phyloP scores from a whole-genome alignment of 2,329 filamentous ascomycete genomes.

The Fusarium citri region DNA sequence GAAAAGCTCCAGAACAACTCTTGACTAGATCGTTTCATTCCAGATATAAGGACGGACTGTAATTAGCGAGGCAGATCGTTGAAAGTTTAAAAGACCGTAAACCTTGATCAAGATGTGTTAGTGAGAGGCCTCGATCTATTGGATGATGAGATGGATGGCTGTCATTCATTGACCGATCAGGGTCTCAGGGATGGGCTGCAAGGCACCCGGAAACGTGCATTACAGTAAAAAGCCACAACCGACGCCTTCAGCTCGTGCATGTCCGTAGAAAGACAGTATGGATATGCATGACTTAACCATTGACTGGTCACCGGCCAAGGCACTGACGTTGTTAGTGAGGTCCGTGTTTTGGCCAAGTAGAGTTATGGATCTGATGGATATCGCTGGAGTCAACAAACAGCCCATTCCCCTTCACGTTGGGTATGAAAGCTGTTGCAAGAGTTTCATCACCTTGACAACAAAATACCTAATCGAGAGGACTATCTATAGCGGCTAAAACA shows the following conservation, averaged over 20 bases:
- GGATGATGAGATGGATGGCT: conserved; percentile 7
- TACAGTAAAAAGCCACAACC: conserved; percentile 33
- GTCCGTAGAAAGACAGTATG: not conserved
- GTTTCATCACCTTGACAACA: conserved; percentile 34
- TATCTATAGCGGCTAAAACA: conserved; percentile 15
- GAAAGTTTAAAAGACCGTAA: conserved; percentile 22
- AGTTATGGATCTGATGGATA: conserved; percentile 11
- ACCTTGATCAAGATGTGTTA: conserved; percentile 1
- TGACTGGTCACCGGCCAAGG: not conserved
- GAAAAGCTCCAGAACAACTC: conserved; percentile 3
- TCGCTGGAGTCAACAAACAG: not conserved
- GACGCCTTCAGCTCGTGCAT: conserved; percentile 23
- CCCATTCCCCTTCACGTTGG: conserved; percentile 2
- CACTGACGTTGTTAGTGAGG: not conserved
- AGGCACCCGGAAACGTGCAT: conserved; percentile 39
- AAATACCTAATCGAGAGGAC: not conserved
- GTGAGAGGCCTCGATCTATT: conserved; percentile 8
- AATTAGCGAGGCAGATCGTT: conserved; percentile 19
- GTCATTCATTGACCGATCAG: conserved; percentile 8
- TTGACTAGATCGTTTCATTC: conserved; percentile 22
- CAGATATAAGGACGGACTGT: conserved; percentile 19
- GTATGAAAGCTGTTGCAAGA: conserved; percentile 6
- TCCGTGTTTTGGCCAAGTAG: conserved; percentile 12
- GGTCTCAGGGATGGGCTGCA: conserved; percentile 18
- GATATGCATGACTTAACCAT: not conserved